Evolutionary conservation across 2,329 filamentous ascomycete genomes (phyloP).

Genomic region (Leptosphaerulina australis): DNA sequence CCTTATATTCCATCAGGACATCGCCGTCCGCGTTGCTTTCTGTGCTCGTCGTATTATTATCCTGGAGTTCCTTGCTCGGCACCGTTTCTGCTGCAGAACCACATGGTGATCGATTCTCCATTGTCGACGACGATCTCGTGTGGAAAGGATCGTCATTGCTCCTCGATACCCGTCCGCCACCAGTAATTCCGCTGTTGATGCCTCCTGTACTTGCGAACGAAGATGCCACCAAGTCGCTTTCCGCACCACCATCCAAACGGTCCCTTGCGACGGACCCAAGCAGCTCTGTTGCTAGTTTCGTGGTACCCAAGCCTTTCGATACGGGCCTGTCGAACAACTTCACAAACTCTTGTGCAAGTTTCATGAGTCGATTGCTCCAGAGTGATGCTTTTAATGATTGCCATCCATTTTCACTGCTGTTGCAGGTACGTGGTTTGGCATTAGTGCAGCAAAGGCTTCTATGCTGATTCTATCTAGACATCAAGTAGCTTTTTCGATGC

Average conservation of each 20-base stretch:
- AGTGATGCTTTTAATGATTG: constrained; percentile 73
- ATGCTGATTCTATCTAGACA: constrained; percentile 61
- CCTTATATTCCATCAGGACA: constrained; percentile 25
- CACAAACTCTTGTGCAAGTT: constrained; percentile 65
- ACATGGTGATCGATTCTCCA: constrained; percentile 42
- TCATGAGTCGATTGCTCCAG: constrained; percentile 71
- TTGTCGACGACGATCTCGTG: constrained; percentile 32
- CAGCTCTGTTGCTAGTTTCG: constrained; percentile 28
- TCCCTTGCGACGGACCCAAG: constrained; percentile 35
- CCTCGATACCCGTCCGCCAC: constrained; percentile 41
- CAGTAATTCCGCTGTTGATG: constrained; percentile 39
- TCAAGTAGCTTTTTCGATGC: constrained; percentile 85
- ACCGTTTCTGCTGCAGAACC: constrained; percentile 32
- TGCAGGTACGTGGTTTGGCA: constrained; percentile 64
- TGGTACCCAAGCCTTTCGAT: constrained; percentile 55
- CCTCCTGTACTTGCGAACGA: constrained; percentile 38
- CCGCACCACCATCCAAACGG: constrained; percentile 34
- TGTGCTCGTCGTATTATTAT: constrained; percentile 35
- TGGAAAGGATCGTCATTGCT: constrained; percentile 41
- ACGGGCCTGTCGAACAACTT: constrained; percentile 59
- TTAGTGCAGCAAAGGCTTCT: not conserved
- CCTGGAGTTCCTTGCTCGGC: constrained; percentile 36
- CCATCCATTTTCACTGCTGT: constrained; percentile 81
- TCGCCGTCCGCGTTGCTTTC: constrained; percentile 30
- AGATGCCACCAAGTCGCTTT: constrained; percentile 30